Conservation (phyloP, 2,329 filamentous ascomycete species). For the Alternaria triticina region DNA sequence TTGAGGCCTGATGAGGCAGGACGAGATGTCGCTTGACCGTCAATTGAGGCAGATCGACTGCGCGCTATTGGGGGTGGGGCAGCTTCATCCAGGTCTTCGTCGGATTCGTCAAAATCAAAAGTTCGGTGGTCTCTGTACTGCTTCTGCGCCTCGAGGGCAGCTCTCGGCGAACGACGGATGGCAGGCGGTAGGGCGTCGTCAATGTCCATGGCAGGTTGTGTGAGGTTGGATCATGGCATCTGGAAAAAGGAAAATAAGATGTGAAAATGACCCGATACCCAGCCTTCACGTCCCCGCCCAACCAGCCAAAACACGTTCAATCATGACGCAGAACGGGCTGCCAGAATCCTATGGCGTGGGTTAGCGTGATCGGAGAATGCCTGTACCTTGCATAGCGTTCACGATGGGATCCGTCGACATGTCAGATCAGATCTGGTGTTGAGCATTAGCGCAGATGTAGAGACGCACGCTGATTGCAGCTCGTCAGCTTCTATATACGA, state of each 20-base stretch:
- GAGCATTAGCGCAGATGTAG: neutral
- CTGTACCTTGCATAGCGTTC: constrained; percentile 12
- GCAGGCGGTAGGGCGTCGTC: constrained; percentile 20
- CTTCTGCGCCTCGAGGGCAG: constrained; percentile 22
- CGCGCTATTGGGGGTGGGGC: constrained; percentile 25
- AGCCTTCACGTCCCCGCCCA: constrained; percentile 8
- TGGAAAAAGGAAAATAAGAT: constrained; percentile 3
- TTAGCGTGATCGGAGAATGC: constrained; percentile 10
- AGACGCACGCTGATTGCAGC: neutral
- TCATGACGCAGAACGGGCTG: constrained; percentile 15
- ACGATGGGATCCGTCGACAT: neutral
- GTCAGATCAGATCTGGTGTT: neutral
- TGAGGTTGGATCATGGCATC: constrained; percentile 2
- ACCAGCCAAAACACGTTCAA: neutral
- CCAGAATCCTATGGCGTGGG: constrained; percentile 5
- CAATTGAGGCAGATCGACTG: constrained; percentile 16
- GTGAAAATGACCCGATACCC: constrained; percentile 1
- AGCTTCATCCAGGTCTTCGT: constrained; percentile 25
- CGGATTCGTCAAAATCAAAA: constrained; percentile 11
- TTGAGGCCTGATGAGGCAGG: constrained; percentile 21
- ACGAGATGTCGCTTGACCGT: constrained; percentile 3
- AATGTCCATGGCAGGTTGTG: constrained; percentile 22
- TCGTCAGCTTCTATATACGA: neutral
- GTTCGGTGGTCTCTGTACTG: constrained; percentile 15
- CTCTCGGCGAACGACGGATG: constrained; percentile 29